phyloP scores from a whole-genome alignment of 129 eudicot species.

The Lactuca sativa region DNA sequence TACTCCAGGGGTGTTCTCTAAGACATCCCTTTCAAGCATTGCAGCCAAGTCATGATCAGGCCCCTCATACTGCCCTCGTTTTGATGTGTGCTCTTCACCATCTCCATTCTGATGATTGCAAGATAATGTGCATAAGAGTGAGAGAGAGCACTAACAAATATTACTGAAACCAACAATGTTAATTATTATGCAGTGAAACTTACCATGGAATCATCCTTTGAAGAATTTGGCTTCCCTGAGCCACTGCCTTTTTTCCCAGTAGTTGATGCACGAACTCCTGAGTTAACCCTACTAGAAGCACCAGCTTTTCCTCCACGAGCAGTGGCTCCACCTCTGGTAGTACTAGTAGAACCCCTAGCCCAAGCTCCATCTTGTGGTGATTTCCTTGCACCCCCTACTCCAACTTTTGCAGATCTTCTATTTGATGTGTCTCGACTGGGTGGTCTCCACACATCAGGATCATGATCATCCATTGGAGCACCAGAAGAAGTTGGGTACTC shows the following conservation, averaged over 20 bases:
- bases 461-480: constrained; percentile 59
- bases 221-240: constrained; percentile 42
- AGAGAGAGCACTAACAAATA: constrained; percentile 10
- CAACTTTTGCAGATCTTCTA: constrained; percentile 73
- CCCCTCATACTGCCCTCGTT: constrained; percentile 80
- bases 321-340: constrained; percentile 67
- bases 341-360: constrained; percentile 69
- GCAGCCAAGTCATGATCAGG: constrained; percentile 96
- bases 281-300: constrained; percentile 53
- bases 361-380: constrained; percentile 79
- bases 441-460: constrained; percentile 99
- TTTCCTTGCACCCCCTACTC: constrained; percentile 64
- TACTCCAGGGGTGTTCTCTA: constrained; percentile 91
- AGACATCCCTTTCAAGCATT: constrained; percentile 96
- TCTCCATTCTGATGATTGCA: constrained; percentile 65
- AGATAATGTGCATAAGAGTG: background rate
- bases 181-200: constrained; percentile 16
- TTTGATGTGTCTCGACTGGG: constrained; percentile 79
- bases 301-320: constrained; percentile 84
- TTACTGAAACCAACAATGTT: background rate
- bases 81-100: constrained; percentile 76
- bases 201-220: constrained; percentile 70
- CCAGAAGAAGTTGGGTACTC: constrained; percentile 93
- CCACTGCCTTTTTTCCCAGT: constrained; percentile 73
- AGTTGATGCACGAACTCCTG: constrained; percentile 72